Evolutionary conservation across 371 early-diverging fungal species (phyloP), one percentile per base, ranked within the genome.

Genomic region (Mycotypha africana): DNA sequence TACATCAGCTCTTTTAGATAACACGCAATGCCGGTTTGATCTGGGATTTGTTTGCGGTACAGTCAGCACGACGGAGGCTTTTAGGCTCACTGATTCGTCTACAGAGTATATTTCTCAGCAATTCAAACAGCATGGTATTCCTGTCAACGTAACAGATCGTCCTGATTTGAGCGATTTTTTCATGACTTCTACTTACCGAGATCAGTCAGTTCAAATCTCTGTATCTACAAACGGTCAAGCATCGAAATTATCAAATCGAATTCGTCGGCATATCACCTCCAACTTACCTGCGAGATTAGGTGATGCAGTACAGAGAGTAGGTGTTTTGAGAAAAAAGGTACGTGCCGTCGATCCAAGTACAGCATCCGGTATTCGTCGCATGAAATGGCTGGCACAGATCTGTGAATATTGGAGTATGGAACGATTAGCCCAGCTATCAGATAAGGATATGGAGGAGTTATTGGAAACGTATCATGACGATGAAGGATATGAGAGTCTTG

Each of bases 141-240:
- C 86, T 12, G 81, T 89, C 45, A 91, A 91, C 45, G 86, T 84
- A n/a, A 79, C 88, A 0, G 91, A 91, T 51, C 76, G 73, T 42
- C 81, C 79, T 22, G 83, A 87, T 9, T 60, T 84, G 11, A 89
- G 85, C 49, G 88, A 91, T 44, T 89, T 91, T 50, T 88, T 79
- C 67, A 88, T 89, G 76, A 86, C 86, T 47, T 84, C 88, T 10
- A 83, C 75, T 17, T 77, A 82, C 49, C 67, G 85, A 11, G 86
- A 85, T 46, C 82, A 82, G 28, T 76, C 84, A 14, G 56, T 85
- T 12, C 88, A 89, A 58, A 72, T 90, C 40, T 86, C 85, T 0
- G 86, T 91, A 5, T 85, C 88, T 17, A 89, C 89, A 1, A 89
- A 88, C 44, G 86, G 87, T 0, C 79, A 84, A 55, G 91, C 89